phyloP scores from a whole-genome alignment of 352 stramenopile species.

The Pythium vanterpoolii region DNA sequence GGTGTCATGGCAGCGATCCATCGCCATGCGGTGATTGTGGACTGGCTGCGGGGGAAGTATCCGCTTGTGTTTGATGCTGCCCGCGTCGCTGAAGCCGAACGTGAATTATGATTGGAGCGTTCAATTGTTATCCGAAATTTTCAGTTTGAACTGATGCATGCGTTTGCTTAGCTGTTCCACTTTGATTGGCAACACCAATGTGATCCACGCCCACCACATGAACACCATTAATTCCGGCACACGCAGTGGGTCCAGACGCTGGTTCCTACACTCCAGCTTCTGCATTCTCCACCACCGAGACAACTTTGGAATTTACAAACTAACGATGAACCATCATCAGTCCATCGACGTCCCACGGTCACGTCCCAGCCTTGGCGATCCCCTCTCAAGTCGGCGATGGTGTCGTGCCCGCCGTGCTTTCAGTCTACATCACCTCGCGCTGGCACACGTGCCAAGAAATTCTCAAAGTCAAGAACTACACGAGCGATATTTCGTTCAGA shows the following conservation, averaged over 20 bases:
- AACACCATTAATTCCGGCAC: too few relatives aligned
- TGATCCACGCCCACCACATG: too few relatives aligned
- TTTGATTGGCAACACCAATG: too few relatives aligned
- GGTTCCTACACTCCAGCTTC: too few relatives aligned
- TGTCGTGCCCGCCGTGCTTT: neutral
- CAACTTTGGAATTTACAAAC: neutral
- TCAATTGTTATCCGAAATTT: too few relatives aligned
- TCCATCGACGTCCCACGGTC: neutral
- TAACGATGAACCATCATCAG: neutral
- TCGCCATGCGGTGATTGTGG: conserved; percentile 4
- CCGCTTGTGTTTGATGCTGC: conserved; percentile 1
- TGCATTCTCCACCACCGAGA: neutral
- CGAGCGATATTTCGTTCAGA: neutral
- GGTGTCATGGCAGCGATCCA: neutral
- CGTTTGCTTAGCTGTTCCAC: neutral
- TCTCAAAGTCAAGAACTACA: conserved; percentile 15
- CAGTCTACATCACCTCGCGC: neutral
- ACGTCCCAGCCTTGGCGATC: neutral
- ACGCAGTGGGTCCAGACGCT: too few relatives aligned
- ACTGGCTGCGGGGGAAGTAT: conserved; percentile 4
- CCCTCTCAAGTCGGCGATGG: neutral
- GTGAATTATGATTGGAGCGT: too few relatives aligned
- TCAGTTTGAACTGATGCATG: neutral
- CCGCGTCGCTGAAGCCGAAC: neutral
- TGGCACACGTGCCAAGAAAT: conserved; percentile 4